Evolutionary conservation across 2,329 filamentous ascomycete genomes (phyloP), one percentile per base, ranked within the genome.

Genomic region (Sporothrix luriei): DNA sequence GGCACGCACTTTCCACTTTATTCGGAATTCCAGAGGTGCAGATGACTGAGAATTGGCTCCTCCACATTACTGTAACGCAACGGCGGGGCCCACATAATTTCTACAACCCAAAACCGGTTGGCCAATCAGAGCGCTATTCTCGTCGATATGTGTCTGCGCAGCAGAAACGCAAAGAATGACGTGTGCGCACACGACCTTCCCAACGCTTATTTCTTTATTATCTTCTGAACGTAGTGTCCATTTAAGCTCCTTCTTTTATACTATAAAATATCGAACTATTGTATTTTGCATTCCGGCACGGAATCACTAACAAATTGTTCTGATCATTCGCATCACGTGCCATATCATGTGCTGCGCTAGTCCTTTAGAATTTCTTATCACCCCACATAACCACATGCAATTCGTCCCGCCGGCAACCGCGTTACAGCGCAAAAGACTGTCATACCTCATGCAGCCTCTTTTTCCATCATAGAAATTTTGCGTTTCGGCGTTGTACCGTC

Each of bases 391-490:
- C 61, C 59, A 62, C 59, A 46, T 62, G 59, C 59, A 62, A 62
- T 62, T 46, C 59, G 59, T 48, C 57, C 57, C 57, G 57, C 48
- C 59, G 48, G 43, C 59, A 64, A 43, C 43, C 40, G 61, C 61
- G 61, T 65, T 65, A 16, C 16, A 43, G 61, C 26, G 43, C 59
- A 59, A 43, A 43, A 33, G 29, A 57, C 38, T 48, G 40, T 65
- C 61, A 49, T n/a, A 65, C 61, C 61, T 49, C 43, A 65, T 65
- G 61, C 61, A 65, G 61, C 61, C 61, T 65, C 59, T 46, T 48
- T 62, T 62, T 62, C 33, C 3, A 62, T 62, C 38, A 62, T 62
- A 19, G 59, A 62, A 62, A 62, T 62, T 62, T 62, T 62, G 40
- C 7, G 40, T 46, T 48, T 48, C 10, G 59, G 26, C 40, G 59